Percentiles rank a stretch among this genome's conserved stretches.
phyloP scores from a whole-genome alignment of 352 stramenopile genomes.

The Globisporangium solare region DNA sequence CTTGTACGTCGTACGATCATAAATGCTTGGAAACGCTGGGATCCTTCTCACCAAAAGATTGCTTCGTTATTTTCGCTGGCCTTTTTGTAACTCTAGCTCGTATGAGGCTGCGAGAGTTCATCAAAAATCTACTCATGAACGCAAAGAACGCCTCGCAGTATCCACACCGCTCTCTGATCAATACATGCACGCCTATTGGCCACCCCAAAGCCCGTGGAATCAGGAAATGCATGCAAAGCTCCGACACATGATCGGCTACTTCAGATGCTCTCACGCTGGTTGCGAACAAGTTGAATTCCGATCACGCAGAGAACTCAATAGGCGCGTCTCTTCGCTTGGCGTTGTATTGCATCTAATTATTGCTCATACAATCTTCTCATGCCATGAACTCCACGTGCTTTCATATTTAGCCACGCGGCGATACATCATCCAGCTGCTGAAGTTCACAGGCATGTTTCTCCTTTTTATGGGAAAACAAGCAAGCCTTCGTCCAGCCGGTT shows the following conservation, averaged over 20 bases:
- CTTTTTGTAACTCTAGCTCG: constrained; percentile 18
- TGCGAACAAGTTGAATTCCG: constrained; percentile 40
- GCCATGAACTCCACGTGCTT: no score
- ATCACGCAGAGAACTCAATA: constrained; percentile 33
- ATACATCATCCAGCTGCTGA: no score
- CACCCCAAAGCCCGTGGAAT: constrained; percentile 39
- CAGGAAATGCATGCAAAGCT: constrained; percentile 19
- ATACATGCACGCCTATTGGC: constrained; percentile 61
- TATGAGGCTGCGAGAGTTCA: constrained; percentile 45
- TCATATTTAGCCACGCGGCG: no score
- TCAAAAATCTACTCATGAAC: constrained; percentile 35
- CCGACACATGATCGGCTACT: constrained; percentile 43
- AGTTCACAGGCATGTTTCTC: no score
- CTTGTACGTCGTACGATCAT: constrained; percentile 22
- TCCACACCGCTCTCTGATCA: constrained; percentile 40
- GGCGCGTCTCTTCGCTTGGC: constrained; percentile 9
- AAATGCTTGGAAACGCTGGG: no score
- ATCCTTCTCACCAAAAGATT: no score
- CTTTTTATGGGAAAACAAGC: no score
- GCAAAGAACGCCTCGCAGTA: constrained; percentile 31
- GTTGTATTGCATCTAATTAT: no score
- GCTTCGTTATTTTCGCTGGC: no score
- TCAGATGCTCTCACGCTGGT: constrained; percentile 23
- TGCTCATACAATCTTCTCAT: no score
- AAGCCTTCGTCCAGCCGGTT: background rate